Evolutionary conservation across 768 basidiomycete species (phyloP), one percentile per base, ranked within the genome.

Genomic region (Termitomyces sp.): DNA sequence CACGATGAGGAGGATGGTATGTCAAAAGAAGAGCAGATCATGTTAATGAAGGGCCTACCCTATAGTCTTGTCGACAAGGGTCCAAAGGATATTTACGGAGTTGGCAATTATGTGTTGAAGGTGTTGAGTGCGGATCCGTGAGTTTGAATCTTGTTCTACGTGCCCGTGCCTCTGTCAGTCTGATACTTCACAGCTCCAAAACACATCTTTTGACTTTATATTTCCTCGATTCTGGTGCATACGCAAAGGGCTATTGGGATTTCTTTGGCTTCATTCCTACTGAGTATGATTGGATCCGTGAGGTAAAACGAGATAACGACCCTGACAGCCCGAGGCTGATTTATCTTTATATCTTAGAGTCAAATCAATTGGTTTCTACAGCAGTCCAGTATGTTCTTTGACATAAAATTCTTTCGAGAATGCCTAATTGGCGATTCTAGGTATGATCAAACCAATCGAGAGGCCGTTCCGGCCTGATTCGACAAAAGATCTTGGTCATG

Each of bases 321-420:
- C 40, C 5, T 36, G 20, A 10, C 12, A 12, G 36, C 47, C 24
- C 0, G n/a, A 26, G 26, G 22, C n/a, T 22, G 14, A 67, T 39
- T 13, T 18, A 26, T 59, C n/a, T 30, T 33, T 12, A 20, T 16
- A 32, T n/a, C 62, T 39, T 30, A 87, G 85, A 79, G 80, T 64
- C 95, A 97, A 78, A 92, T 90, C 39, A 81, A 93, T 52, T 98
- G 95, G 95, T 96, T 93, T 78, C 74, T 92, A 3, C 82, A 90
- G 72, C 84, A 91, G 64, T 94, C 91, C 26, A 76, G 84, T 78
- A 69, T 55, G 75, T 62, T 9, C 24, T 34, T 34, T 3, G 5
- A n/a, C n/a, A 50, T 36, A 24, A 13, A 47, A 32, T 6, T 32
- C 18, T 24, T 49, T 24, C 14, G 54, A n/a, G 3, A n/a, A 30